A percentile compares a stretch with the other conserved stretches of the same genome.
Evolutionary conservation across 1,284 basidiomycete species (phyloP).

Genomic region (Sporisorium iseilematis-ciliati): DNA sequence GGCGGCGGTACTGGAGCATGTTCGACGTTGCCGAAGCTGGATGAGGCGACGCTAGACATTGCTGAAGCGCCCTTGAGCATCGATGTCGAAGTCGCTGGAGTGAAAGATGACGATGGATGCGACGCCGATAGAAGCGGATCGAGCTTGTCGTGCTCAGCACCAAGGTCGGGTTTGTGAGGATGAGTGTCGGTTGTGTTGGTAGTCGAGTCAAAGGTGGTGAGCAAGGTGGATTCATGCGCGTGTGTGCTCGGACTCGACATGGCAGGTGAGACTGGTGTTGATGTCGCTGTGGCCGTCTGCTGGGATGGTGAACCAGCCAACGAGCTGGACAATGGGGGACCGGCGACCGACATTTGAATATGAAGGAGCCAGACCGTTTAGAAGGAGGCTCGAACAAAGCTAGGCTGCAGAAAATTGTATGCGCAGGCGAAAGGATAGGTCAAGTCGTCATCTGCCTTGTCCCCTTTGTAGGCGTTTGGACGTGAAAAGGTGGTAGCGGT

Average conservation of each 20-base stretch:
- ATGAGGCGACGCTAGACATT: constrained; percentile 14
- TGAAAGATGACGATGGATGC: background rate
- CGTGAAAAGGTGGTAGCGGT: no score
- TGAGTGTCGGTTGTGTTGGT: constrained; percentile 5
- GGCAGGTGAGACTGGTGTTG: constrained; percentile 13
- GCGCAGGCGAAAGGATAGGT: no score
- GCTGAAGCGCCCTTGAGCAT: background rate
- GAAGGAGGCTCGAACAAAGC: constrained; percentile 4
- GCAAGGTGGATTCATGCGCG: constrained; percentile 21
- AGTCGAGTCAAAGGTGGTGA: constrained; percentile 24
- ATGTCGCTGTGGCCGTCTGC: background rate
- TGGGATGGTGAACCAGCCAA: constrained; percentile 2
- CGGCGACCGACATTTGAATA: constrained; percentile 12
- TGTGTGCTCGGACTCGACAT: constrained; percentile 16
- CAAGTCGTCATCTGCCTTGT: no score
- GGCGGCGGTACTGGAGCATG: background rate
- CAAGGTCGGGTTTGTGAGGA: background rate
- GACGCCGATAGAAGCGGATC: constrained; percentile 5
- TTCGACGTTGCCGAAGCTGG: background rate
- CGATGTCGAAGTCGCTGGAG: constrained; percentile 5
- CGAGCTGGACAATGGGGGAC: constrained; percentile 9
- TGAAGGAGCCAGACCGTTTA: background rate
- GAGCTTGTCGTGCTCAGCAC: constrained; percentile 16
- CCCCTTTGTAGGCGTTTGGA: no score
- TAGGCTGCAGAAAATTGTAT: no score